Evolutionary conservation across 495 filamentous ascomycete genomes (phyloP), one percentile per base, ranked within the genome.

Genomic region (Gamarada debralockiae): DNA sequence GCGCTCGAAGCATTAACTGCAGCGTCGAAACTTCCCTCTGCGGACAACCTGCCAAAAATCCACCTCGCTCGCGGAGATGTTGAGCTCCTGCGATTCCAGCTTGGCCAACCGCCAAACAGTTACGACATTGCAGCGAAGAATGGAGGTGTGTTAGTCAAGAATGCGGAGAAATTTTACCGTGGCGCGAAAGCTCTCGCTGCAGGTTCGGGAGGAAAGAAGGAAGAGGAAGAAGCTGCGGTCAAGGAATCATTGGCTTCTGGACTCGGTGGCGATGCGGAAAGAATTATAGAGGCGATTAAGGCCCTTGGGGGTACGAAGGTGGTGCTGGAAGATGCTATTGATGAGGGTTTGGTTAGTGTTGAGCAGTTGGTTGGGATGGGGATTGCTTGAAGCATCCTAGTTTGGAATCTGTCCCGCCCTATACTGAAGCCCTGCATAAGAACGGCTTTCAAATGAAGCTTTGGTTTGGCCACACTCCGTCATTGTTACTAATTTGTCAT

Each of bases 141-240:
- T 50, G 68, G 65, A 23, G 59, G 59, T 1, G 73, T 70, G 14
- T 70, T 87, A 38, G 53, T 84, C 18, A 73, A 73, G 33, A 88
- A 88, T 57, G 82, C 84, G 2, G 77, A 77, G 27, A 78, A 81
- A 9, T 87, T 80, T 55, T 88, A 84, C 58, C 71, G 80, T 36
- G 82, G 82, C 23, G 83, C 82, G 1, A 72, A 41, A 62, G 69
- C 31, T 63, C 67, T 58, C 69, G 74, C 48, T 66, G 69, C 23
- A 27, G 37, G 5, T n/a, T 5, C 21, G 14, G 65, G 56, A 2
- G 47, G 50, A 3, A 72, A 77, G 10, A 71, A 78, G 56, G 69
- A 73, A 21, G 29, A 13, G 9, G 14, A 21, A 0, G 40, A 45
- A 25, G 55, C 23, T 8, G 9, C 25, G 14, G 37, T 57, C 0